Evolutionary conservation across 1,139 yeast genomes (phyloP).

Genomic region (Blastobotrys proliferans): DNA sequence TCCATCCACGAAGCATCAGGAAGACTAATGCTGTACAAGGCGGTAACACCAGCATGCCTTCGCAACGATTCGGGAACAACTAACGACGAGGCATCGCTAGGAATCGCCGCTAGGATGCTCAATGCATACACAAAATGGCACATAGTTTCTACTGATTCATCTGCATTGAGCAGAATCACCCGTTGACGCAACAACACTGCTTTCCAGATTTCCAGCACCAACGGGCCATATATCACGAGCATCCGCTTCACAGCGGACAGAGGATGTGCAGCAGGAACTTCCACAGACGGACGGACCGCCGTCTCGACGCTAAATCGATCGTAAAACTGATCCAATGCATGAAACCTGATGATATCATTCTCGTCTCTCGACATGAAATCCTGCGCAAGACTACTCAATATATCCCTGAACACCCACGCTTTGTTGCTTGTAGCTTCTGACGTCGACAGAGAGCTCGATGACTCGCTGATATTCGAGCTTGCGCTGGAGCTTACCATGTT

Average conservation of each 20-base stretch:
- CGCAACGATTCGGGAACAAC: slow-evolving; percentile 17
- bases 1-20: slow-evolving; percentile 42
- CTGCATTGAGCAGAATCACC: slow-evolving; percentile 47
- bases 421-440: slow-evolving; percentile 19
- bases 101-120: slow-evolving; percentile 46
- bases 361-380: neutral
- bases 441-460: no score
- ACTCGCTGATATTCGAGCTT: no score
- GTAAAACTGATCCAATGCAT: slow-evolving; percentile 13
- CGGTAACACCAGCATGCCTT: slow-evolving; percentile 17
- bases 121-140: slow-evolving; percentile 48
- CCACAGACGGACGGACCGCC: slow-evolving; percentile 6
- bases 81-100: slow-evolving; percentile 34
- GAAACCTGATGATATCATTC: slow-evolving; percentile 5
- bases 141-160: slow-evolving; percentile 37
- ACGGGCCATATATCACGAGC: slow-evolving; percentile 61
- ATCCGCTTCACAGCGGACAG: slow-evolving; percentile 46
- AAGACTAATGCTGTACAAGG: slow-evolving; percentile 55
- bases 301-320: slow-evolving; percentile 8
- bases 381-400: slow-evolving; percentile 38
- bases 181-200: slow-evolving; percentile 59
- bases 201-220: slow-evolving; percentile 68
- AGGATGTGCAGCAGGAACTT: slow-evolving; percentile 39
- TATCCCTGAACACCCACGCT: slow-evolving; percentile 55
- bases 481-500: no score